Base-by-base conservation (phyloP, 306 rosid genomes). In the Casuarina cunninghamiana region DNA sequence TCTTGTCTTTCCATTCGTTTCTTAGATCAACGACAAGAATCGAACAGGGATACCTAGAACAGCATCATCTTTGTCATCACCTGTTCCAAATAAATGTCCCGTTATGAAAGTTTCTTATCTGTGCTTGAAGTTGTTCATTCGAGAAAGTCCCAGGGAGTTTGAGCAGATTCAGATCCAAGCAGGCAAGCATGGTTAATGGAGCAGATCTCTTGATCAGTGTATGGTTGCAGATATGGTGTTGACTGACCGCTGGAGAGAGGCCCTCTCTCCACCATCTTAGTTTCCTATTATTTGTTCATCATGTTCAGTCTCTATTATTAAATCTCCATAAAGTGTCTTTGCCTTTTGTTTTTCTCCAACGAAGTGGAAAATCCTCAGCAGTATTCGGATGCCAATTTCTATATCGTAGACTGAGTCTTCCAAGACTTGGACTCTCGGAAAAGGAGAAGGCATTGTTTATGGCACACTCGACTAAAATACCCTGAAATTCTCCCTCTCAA, bases 401-500 rank as follows among this genome's bases (percentile, higher is more conserved):
- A 41, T 63, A 9, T 21, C 71, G 19, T 21, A 61, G 73, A 51
- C 67, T 53, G 76, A 84, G 74, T 21, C 84, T 51, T 43, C 77
- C 74, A 72, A 51, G 58, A 65, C 71, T 43, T 60, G 68, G 72
- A 41, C 75, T 73, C 81, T 46, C 43, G 37, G 15, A 61, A 45
- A 37, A 45, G 55, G 10, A 43, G 65, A 69, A 77, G 50, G 50
- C 69, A 26, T 66, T 38, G 1, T 67, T 62, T 32, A 67, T 79
- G 80, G 80, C 80, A 86, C 80, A 77, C 13, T 49, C 72, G 37
- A 49, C 38, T 66, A 78, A 37, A 77, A 62, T 45, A 74, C 37
- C 19, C 43, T 53, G 80, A 55, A 81, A 83, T 73, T 83, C 54
- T 79, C 73, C 75, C 58, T 66, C 41, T 73, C 51, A 79, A 86